These are phyloP conservation scores for Hymenoscyphus repandus DNA, from an alignment of 2,329 filamentous ascomycete species.

Conservation along the genomic window DNA sequence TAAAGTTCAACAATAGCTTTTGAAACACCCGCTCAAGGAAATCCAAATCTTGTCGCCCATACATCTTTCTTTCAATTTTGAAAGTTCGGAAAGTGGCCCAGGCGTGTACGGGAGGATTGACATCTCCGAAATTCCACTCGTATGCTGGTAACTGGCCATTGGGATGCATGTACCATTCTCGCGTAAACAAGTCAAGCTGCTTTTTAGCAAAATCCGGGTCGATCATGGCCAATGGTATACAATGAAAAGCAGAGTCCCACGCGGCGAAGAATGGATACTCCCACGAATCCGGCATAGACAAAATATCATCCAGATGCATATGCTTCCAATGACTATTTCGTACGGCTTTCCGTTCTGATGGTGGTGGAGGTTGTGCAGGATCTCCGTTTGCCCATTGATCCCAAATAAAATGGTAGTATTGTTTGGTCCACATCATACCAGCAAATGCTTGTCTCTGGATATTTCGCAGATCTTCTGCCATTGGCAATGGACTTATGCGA, in stretches of 20 bases:
- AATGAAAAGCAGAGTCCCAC: conserved; percentile 97
- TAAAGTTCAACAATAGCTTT: conserved; percentile 92
- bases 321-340: conserved; percentile 92
- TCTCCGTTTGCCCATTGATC: conserved; percentile 97
- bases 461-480: conserved; percentile 88
- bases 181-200: conserved; percentile 89
- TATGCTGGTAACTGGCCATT: conserved; percentile 90
- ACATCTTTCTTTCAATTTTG: conserved; percentile 98
- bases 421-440: conserved; percentile 98
- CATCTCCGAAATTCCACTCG: conserved; percentile 97
- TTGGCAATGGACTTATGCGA: conserved; percentile 84
- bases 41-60: conserved; percentile 88
- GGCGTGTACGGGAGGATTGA: conserved; percentile 93
- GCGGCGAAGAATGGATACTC: conserved; percentile 97
- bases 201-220: conserved; percentile 98
- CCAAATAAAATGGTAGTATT: conserved; percentile 95
- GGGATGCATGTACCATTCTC: conserved; percentile 98
- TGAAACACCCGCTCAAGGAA: conserved; percentile 96
- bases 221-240: conserved; percentile 93
- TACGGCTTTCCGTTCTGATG: conserved; percentile 70
- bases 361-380: conserved; percentile 80
- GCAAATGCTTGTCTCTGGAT: conserved; percentile 92
- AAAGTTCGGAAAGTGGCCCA: conserved; percentile 95
- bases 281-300: conserved; percentile 98
- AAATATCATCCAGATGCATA: conserved; percentile 87